These are phyloP conservation scores for Pseudogymnoascus sp. DNA, from an alignment of 2,329 filamentous ascomycete species.

Conservation along the genomic window DNA sequence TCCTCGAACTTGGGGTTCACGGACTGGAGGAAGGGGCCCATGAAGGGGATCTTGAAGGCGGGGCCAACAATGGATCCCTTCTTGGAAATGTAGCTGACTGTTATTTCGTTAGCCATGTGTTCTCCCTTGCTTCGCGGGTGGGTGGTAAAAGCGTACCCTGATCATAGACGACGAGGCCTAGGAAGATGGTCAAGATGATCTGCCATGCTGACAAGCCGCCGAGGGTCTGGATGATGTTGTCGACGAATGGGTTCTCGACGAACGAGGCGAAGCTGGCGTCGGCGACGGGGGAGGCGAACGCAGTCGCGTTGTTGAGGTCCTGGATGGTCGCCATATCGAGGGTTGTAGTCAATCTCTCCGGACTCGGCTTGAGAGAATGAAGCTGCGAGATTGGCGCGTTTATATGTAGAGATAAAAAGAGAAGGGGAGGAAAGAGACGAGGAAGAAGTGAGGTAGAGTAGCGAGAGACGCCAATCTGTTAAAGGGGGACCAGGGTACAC, in stretches of 20 bases:
- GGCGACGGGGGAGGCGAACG: conserved; percentile 12
- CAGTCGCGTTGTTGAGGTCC: conserved; percentile 26
- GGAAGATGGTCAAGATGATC: conserved; percentile 60
- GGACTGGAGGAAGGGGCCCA: conserved; percentile 92
- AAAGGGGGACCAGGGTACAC: background rate
- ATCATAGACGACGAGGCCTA: conserved; percentile 72
- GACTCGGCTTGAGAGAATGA: background rate
- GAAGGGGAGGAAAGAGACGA: background rate
- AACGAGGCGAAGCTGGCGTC: conserved; percentile 29
- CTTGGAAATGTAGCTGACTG: conserved; percentile 65
- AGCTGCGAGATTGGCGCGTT: background rate
- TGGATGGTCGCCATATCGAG: conserved; percentile 23
- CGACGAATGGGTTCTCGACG: background rate
- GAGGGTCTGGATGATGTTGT: conserved; percentile 6
- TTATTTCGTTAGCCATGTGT: conserved; percentile 11
- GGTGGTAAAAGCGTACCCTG: conserved; percentile 56
- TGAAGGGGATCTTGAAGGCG: conserved; percentile 69
- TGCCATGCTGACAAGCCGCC: conserved; percentile 52
- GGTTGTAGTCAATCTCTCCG: background rate
- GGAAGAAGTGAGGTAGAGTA: background rate
- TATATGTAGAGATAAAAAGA: background rate
- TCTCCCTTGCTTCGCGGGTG: conserved; percentile 14
- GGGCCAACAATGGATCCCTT: conserved; percentile 73
- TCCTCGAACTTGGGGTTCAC: conserved; percentile 85
- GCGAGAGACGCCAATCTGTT: background rate